Evolutionary conservation across 345 rosid species (phyloP).

Genomic region (Lepidium africanum): DNA sequence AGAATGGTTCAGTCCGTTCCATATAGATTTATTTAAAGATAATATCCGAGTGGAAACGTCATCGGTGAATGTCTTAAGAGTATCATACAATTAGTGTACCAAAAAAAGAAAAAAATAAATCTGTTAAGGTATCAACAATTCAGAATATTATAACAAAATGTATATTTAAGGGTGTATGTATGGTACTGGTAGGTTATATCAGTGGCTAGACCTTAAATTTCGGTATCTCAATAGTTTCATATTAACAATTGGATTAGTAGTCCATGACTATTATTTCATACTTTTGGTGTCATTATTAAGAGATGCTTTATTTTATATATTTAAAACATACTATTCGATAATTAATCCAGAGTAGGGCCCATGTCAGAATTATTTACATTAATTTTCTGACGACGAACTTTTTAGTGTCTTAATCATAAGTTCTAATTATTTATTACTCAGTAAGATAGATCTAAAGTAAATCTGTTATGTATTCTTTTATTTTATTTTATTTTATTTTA

Average conservation of each 20-base stretch:
- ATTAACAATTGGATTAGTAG: neutral
- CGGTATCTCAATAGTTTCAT: constrained; percentile 1
- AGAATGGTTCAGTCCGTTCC: neutral
- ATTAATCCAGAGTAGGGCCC: neutral
- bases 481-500: no score
- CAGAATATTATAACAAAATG: no score
- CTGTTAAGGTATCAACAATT: no score
- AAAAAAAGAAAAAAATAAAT: neutral
- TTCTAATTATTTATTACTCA: constrained; percentile 18
- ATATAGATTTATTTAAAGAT: neutral
- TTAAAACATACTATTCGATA: neutral
- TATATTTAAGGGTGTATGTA: no score
- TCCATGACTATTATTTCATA: neutral
- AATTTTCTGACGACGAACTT: constrained; percentile 17
- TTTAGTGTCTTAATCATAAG: constrained; percentile 27
- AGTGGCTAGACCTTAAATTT: neutral
- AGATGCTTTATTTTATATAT: neutral
- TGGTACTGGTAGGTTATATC: neutral
- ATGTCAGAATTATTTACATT: neutral
- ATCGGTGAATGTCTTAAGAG: constrained; percentile 7
- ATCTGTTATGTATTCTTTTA: neutral
- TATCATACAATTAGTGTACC: neutral
- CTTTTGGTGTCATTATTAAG: constrained; percentile 16
- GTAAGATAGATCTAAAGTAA: constrained; percentile 30
- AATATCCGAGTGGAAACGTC: neutral